phyloP scores from a whole-genome alignment of 495 filamentous ascomycete species.

The Penicillium angulare region DNA sequence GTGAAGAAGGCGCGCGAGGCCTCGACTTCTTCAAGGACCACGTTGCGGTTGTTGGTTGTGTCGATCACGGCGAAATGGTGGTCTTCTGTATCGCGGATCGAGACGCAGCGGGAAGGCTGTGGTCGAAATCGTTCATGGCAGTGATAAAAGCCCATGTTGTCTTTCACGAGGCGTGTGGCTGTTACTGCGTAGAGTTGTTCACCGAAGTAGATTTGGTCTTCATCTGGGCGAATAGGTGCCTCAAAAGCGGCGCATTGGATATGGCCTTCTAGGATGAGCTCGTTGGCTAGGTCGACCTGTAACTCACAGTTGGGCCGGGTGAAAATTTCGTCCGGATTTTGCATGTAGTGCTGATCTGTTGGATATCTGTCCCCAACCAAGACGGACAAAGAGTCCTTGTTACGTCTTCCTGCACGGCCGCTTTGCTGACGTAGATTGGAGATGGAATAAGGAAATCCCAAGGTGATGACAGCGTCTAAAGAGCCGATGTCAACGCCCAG shows the following conservation, averaged over 20 bases:
- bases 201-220: conserved; percentile 80
- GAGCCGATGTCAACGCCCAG: conserved; percentile 95
- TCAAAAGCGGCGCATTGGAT: conserved; percentile 95
- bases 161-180: conserved; percentile 69
- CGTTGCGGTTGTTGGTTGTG: conserved; percentile 75
- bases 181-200: conserved; percentile 70
- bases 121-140: conserved; percentile 87
- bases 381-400: conserved; percentile 90
- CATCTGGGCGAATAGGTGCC: conserved; percentile 78
- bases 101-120: conserved; percentile 74
- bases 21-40: conserved; percentile 93
- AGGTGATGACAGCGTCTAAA: conserved; percentile 89
- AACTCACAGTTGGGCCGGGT: conserved; percentile 85
- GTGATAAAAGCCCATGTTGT: conserved; percentile 80
- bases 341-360: conserved; percentile 95
- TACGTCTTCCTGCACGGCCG: conserved; percentile 86
- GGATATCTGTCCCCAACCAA: conserved; percentile 90
- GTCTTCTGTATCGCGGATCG: conserved; percentile 91
- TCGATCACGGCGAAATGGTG: conserved; percentile 92
- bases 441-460: conserved; percentile 94
- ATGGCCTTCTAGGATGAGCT: conserved; percentile 89
- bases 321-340: conserved; percentile 95
- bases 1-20: conserved; percentile 93
- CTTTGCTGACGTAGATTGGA: conserved; percentile 93
- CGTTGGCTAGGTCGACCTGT: conserved; percentile 85